These are phyloP conservation scores for Acacia pycnantha DNA, from an alignment of 331 rosid species.

Conservation along the genomic window DNA sequence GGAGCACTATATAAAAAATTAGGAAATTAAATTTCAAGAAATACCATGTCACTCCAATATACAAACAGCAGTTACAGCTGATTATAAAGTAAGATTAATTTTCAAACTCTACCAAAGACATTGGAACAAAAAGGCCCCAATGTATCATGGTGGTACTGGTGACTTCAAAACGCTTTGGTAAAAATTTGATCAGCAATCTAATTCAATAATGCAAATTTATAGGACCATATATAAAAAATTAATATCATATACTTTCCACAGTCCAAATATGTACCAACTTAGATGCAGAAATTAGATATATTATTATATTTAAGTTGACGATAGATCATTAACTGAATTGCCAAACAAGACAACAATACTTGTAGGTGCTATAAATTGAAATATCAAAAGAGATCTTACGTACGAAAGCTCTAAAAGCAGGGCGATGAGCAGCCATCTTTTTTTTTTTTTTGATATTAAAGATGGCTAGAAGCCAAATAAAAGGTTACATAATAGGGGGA, in stretches of 20 bases:
- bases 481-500: too few relatives aligned
- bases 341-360: not conserved
- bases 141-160: not conserved
- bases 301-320: not conserved
- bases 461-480: too few relatives aligned
- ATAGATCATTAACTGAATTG: constrained; percentile 12
- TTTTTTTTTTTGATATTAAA: too few relatives aligned
- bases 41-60: not conserved
- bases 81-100: too few relatives aligned
- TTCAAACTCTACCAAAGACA: not conserved
- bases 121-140: not conserved
- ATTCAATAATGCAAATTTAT: constrained; percentile 10
- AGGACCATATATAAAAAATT: constrained; percentile 10
- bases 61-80: too few relatives aligned
- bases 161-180: not conserved
- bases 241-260: not conserved
- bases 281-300: not conserved
- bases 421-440: constrained; percentile 99
- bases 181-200: not conserved
- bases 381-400: constrained; percentile 53
- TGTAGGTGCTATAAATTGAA: not conserved
- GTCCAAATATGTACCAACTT: constrained; percentile 3
- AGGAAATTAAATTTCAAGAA: constrained; percentile 7
- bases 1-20: not conserved
- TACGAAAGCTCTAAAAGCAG: constrained; percentile 98